Base-by-base conservation (phyloP, 176 grass and related monocot species). In the Juncus effusus region DNA sequence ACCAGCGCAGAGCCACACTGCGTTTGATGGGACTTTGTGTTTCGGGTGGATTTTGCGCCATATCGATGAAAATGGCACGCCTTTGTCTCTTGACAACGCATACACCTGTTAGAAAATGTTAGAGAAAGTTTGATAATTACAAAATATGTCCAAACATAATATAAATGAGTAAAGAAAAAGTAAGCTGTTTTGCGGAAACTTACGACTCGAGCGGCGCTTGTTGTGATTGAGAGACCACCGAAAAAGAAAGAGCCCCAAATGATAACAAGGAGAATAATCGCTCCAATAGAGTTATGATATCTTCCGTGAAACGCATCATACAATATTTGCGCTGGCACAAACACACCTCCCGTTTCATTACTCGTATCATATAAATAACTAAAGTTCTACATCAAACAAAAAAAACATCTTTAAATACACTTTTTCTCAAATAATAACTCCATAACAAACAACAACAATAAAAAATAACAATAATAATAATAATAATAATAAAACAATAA, bases 201-300 rank as follows among this genome's bases (percentile, higher is more conserved):
- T 87, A 84, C 88, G 78, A 99, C 94, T 63, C 88, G 77, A 4
- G 94, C 85, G n/a, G 94, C 94, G 54, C 94, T 99, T 2, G 94
- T 99, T 13, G 94, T 99, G 80, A 99, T 99, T 54, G 88, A 99
- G 58, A 99, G 88, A 3, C 94, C 94, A 62, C 94, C 94, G 65
- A 99, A 99, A 85, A 99, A 99, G 62, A 93, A 99, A 47, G 94
- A 99, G 73, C 88, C 88, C 94, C 94, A 97, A 65, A 97, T 89
- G 64, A 97, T 52, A 80, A 92, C 77, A 7, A 97, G 85, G 65
- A 97, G 67, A 60, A 84, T 75, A 44, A 97, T 76, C 62, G 88
- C 94, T 51, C 94, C 94, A 1, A 59, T 13, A 0, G 94, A 89
- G 80, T 42, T 92, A 60, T 73, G 5, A 79, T 82, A 97, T 58